Evolutionary conservation across 2,329 filamentous ascomycete genomes (phyloP), one percentile per base, ranked within the genome.

Genomic region (Ophiostoma piceae): DNA sequence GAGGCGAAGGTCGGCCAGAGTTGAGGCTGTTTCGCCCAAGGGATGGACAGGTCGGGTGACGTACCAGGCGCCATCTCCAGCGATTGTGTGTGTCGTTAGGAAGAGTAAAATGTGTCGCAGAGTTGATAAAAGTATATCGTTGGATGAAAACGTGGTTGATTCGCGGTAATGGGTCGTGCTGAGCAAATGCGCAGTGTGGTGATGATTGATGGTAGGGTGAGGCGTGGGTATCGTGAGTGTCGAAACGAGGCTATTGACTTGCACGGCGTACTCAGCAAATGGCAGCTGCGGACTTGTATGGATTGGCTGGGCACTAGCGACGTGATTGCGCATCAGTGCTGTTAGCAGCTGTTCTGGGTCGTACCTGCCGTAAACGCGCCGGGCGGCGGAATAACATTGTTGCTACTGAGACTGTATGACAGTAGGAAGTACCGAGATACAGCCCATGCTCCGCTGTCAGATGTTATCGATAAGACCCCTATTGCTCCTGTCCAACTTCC

Each of bases 41-140:
- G 29, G 29, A 67, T 32, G 43, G 3, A 67, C n/a, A 37, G 19
- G 29, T 57, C 29, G 62, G 22, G 71, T 51, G 66, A 51, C 72
- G 70, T 71, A 73, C 72, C 67, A 43, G 72, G 72, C 54, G 72
- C 72, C 72, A 73, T 73, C 60, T 54, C 67, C 26, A 51, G 11
- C 51, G 22, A 29, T 57, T 11, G 3, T n/a, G 2, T 11, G 7
- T 16, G 60, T 39, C 3, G 60, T 64, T 16, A 29, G 32, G n/a
- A n/a, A 37, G 32, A n/a, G 12, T 19, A 11, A 16, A 37, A 9
- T 11, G 8, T 26, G n/a, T n/a, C 8, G 19, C 6, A 16, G 35
- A 22, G 51, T 22, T 41, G 62, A 14, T 65, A 32, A 32, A 9
- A n/a, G 6, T 22, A 11, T 47, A 39, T 7, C 7, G 35, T 19